Evolutionary conservation across 352 stramenopile species (phyloP), one percentile per base, ranked within the genome.

Genomic region (Pythium periplocum): DNA sequence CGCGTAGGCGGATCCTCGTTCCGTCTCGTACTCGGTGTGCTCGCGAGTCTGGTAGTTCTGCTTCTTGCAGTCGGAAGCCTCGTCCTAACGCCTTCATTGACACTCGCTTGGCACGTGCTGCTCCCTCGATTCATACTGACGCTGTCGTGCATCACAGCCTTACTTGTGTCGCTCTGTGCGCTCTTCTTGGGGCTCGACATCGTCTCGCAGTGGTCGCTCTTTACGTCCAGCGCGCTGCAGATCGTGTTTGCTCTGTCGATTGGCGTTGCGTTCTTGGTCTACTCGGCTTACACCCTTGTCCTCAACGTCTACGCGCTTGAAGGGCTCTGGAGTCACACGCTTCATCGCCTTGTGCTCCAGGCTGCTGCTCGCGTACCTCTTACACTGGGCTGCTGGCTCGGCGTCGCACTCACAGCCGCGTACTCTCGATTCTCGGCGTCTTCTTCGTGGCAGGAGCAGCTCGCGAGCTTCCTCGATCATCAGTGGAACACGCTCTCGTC

Each of bases 101-200:
- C 31, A 26, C 30, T 6, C 30, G 5, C 17, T 38, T 40, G n/a
- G 35, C 31, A 57, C 4, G 4, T 57, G 2, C 4, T 63, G 35
- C 31, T 61, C 2, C 17, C 17, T 26, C 17, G 17, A 26, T 26
- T 26, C 17, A 26, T 26, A 26, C 17, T 26, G 17, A 26, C 17
- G 17, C 17, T 26, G 17, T 26, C 17, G 17, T 54, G 40, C 33
- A 31, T 46, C 12, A 11, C 51, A n/a, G 39, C 39, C 1, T 17
- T 59, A 4, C 46, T 71, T 17, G 49, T 58, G 4, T 41, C 63
- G 7, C 57, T 75, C 4, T 55, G 44, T 2, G 43, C 56, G 37
- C 50, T 59, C 10, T 61, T 69, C 35, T 31, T 75, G 3, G 63
- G 62, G 2, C 52, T 75, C n/a, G 67, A 75, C 45, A 45, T 75